These are phyloP conservation scores for Coemansia sp. DNA, from an alignment of 192 early-diverging fungal genomes.

Conservation along the genomic window DNA sequence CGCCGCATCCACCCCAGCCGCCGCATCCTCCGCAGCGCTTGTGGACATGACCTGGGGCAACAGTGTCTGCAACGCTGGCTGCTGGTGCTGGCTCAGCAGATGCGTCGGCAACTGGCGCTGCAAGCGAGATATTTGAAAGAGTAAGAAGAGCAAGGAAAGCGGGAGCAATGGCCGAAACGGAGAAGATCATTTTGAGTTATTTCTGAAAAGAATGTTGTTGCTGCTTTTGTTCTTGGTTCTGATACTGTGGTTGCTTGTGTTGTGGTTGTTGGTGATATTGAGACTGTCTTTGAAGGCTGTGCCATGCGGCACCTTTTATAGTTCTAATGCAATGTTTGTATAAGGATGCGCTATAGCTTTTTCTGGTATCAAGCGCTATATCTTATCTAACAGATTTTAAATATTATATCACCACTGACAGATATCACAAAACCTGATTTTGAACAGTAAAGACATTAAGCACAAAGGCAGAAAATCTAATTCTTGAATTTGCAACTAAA, in stretches of 20 bases:
- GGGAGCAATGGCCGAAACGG: background rate
- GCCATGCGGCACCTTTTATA: no score
- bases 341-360: no score
- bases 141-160: background rate
- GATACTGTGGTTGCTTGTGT: background rate
- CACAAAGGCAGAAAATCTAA: no score
- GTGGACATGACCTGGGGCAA: background rate
- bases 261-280: background rate
- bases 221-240: background rate
- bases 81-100: background rate
- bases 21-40: conserved; percentile 5
- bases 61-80: background rate
- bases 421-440: no score
- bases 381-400: background rate
- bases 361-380: no score
- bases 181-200: background rate
- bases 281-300: no score
- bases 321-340: no score
- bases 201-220: no score
- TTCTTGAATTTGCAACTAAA: no score
- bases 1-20: background rate
- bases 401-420: background rate
- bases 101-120: background rate
- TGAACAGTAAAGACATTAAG: no score
- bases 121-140: background rate